These are phyloP conservation scores for Neurospora sublineolata DNA, from an alignment of 495 filamentous ascomycete species.

Conservation along the genomic window DNA sequence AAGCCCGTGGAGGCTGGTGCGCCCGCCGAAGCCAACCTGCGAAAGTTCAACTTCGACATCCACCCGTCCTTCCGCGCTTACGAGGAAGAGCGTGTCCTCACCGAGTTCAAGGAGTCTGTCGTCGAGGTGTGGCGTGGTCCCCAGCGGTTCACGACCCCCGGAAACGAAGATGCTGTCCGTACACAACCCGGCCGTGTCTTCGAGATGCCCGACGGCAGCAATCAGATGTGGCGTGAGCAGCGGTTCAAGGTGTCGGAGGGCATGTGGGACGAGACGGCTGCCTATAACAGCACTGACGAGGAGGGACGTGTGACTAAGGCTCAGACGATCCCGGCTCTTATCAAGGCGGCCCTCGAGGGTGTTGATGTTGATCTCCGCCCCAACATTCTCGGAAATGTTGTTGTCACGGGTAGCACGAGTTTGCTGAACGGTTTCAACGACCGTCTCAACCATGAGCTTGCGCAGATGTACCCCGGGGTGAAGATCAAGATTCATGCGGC, in stretches of 20 bases:
- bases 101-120: constrained; percentile 94
- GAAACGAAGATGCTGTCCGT: constrained; percentile 56
- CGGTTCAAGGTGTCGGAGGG: constrained; percentile 76
- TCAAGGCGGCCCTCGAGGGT: constrained; percentile 61
- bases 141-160: constrained; percentile 47
- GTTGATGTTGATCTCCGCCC: constrained; percentile 87
- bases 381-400: constrained; percentile 73
- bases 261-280: constrained; percentile 72
- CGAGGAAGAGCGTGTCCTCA: constrained; percentile 85
- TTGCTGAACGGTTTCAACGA: constrained; percentile 84
- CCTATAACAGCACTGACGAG: constrained; percentile 26
- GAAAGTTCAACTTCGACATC: constrained; percentile 54
- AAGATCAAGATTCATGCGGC: constrained; percentile 76
- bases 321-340: constrained; percentile 68
- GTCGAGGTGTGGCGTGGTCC: constrained; percentile 89
- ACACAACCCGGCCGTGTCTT: constrained; percentile 67
- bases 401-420: constrained; percentile 79
- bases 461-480: constrained; percentile 63
- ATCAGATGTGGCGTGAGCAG: constrained; percentile 83
- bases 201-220: constrained; percentile 88
- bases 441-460: constrained; percentile 72
- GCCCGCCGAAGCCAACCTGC: constrained; percentile 45
- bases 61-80: constrained; percentile 61
- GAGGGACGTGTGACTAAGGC: constrained; percentile 40
- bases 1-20: constrained; percentile 78